Evolutionary conservation across 169 alveolate genomes (phyloP).

Genomic region (Theileria luwenshuni): DNA sequence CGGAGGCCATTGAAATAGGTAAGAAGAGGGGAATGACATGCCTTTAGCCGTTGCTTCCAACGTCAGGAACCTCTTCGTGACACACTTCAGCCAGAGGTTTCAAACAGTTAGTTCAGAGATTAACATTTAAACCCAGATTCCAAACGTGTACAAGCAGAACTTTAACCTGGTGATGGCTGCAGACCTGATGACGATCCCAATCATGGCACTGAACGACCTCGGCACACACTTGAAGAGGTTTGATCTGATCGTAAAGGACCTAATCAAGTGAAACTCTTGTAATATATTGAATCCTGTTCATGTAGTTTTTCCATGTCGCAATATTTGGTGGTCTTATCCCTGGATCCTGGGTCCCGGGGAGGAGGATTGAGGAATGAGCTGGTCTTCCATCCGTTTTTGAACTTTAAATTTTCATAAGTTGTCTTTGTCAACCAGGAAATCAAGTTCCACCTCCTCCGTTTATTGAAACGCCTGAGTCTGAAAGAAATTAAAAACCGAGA

Average conservation of each 20-base stretch:
- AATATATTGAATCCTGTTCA: slow-evolving; percentile 44
- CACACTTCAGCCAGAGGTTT: slow-evolving; percentile 91
- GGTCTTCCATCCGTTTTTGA: slow-evolving; percentile 60
- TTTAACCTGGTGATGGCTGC: slow-evolving; percentile 22
- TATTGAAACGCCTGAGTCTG: slow-evolving; percentile 58
- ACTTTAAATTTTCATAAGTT: slow-evolving; percentile 64
- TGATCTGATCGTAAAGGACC: neutral
- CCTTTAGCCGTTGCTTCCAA: slow-evolving; percentile 29
- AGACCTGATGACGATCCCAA: slow-evolving; percentile 42
- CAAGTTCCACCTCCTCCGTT: slow-evolving; percentile 57
- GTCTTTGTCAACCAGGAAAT: slow-evolving; percentile 54
- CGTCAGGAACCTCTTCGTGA: slow-evolving; percentile 76
- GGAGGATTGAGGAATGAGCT: slow-evolving; percentile 35
- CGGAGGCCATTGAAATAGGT: slow-evolving; percentile 80
- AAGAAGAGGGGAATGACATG: neutral
- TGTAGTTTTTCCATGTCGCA: slow-evolving; percentile 66
- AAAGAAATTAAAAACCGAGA: neutral
- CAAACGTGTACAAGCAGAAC: neutral
- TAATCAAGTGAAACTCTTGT: neutral
- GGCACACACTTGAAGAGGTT: neutral
- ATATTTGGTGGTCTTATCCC: slow-evolving; percentile 15
- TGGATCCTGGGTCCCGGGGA: slow-evolving; percentile 21
- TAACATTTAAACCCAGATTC: neutral
- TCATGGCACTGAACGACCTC: slow-evolving; percentile 4
- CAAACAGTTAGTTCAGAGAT: slow-evolving; percentile 69